phyloP scores from a whole-genome alignment of 2,329 filamentous ascomycete genomes.

The Cordyceps javanica region DNA sequence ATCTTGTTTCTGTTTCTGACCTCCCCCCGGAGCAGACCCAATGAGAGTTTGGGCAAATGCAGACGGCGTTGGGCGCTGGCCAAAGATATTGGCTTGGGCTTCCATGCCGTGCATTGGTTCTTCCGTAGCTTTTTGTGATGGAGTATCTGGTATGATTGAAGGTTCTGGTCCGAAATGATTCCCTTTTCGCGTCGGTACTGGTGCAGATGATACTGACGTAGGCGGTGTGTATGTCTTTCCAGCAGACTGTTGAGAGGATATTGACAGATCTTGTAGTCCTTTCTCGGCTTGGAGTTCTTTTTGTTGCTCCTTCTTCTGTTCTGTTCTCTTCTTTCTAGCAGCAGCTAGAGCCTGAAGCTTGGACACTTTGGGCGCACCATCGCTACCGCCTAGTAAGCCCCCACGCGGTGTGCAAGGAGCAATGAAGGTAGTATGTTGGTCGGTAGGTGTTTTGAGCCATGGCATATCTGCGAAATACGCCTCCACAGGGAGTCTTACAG shows the following conservation, averaged over 20 bases:
- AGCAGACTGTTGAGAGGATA: slow-evolving; percentile 20
- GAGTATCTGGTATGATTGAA: not conserved
- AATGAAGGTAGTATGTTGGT: slow-evolving; percentile 60
- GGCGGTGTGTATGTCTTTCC: not conserved
- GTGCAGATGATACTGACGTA: not conserved
- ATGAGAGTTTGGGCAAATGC: slow-evolving; percentile 51
- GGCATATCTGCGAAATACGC: slow-evolving; percentile 70
- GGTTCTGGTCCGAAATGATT: not conserved
- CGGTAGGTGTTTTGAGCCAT: slow-evolving; percentile 68
- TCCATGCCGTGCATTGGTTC: not conserved
- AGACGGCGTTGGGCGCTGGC: slow-evolving; percentile 35
- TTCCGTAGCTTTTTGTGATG: not conserved
- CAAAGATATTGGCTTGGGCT: not conserved
- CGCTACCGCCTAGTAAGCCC: slow-evolving; percentile 72
- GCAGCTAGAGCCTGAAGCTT: slow-evolving; percentile 89
- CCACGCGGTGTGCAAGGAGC: slow-evolving; percentile 49
- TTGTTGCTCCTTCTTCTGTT: slow-evolving; percentile 44
- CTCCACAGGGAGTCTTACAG: slow-evolving; percentile 1
- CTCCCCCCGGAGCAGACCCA: slow-evolving; percentile 31
- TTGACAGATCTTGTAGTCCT: slow-evolving; percentile 26
- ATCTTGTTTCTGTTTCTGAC: slow-evolving; percentile 24
- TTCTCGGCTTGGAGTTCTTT: slow-evolving; percentile 21
- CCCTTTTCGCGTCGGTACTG: not conserved
- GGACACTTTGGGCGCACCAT: slow-evolving; percentile 64
- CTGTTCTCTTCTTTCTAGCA: slow-evolving; percentile 75